Evolutionary conservation across 306 rosid species (phyloP).

Genomic region (Echinosophora koreensis): DNA sequence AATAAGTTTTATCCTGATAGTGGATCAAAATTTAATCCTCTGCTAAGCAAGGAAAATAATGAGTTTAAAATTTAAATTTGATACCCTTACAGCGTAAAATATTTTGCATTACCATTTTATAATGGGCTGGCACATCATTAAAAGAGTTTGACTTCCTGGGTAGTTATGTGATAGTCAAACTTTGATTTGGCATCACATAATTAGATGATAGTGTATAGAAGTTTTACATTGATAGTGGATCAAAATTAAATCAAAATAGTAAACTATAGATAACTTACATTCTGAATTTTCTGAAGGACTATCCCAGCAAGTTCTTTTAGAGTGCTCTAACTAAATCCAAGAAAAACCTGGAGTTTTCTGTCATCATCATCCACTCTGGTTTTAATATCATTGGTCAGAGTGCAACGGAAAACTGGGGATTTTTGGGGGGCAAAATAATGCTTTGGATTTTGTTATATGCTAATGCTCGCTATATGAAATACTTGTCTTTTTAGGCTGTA

Average conservation of each 20-base stretch:
- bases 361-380: not conserved
- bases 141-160: constrained; percentile 6
- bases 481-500: not conserved
- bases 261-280: not conserved
- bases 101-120: not conserved
- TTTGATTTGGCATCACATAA: not conserved
- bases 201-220: not conserved
- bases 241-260: not conserved
- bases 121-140: not conserved
- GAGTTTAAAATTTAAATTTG: constrained; percentile 6
- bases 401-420: not conserved
- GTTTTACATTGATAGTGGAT: not conserved
- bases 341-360: constrained; percentile 14
- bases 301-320: constrained; percentile 3
- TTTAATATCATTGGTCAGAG: constrained; percentile 5
- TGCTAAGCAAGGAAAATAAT: not conserved
- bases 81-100: not conserved
- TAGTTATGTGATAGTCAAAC: not conserved
- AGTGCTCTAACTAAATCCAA: not conserved
- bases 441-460: constrained; percentile 30
- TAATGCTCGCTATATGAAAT: constrained; percentile 19
- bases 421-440: not conserved
- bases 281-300: constrained; percentile 2
- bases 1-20: no score
- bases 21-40: no score